These are phyloP conservation scores for Tremella yokohamensis DNA, from an alignment of 768 basidiomycete species.

Conservation along the genomic window DNA sequence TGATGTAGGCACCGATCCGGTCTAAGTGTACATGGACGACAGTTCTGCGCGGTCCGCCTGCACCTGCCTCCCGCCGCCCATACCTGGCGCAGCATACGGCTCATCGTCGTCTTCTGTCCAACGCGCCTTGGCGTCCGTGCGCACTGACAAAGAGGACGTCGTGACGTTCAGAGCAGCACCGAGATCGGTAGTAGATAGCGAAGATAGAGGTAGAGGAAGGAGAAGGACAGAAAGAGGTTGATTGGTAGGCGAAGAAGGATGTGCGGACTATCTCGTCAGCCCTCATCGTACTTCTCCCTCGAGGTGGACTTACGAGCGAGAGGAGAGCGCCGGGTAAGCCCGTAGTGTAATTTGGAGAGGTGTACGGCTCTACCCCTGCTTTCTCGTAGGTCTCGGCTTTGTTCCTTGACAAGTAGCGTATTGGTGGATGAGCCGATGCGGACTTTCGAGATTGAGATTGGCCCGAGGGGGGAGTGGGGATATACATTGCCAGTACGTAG, in stretches of 20 bases:
- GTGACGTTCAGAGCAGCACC: background rate
- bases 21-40: background rate
- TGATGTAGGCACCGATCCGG: too few species aligned
- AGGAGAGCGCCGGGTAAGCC: constrained; percentile 33
- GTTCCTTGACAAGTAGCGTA: background rate
- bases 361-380: background rate
- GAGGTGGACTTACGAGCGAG: constrained; percentile 6
- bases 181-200: constrained; percentile 8
- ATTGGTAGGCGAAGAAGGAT: constrained; percentile 11
- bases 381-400: background rate
- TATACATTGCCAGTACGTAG: constrained; percentile 37
- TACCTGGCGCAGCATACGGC: constrained; percentile 27
- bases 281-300: background rate
- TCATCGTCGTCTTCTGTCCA: constrained; percentile 39
- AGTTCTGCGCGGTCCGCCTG: constrained; percentile 5
- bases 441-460: background rate
- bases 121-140: background rate
- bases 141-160: background rate
- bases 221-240: constrained; percentile 6
- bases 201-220: constrained; percentile 32
- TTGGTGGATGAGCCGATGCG: constrained; percentile 6
- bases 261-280: constrained; percentile 13
- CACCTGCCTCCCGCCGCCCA: constrained; percentile 20
- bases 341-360: constrained; percentile 34
- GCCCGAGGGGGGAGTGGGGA: constrained; percentile 18